These are phyloP conservation scores for Aeschynomene evenia DNA, from an alignment of 306 rosid species.

Conservation along the genomic window DNA sequence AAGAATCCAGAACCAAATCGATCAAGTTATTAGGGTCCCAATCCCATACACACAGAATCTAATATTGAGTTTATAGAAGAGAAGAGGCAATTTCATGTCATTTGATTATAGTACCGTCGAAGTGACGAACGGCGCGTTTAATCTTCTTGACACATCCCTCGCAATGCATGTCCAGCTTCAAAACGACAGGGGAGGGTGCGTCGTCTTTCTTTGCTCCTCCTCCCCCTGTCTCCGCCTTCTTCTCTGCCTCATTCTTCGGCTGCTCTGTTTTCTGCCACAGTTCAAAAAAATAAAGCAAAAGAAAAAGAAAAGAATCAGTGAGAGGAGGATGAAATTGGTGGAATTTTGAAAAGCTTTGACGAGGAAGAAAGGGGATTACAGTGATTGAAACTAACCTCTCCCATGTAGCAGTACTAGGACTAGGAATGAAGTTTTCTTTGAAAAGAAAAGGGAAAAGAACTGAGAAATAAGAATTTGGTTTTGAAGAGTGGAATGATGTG, in stretches of 20 bases:
- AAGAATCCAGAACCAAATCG: too few species aligned
- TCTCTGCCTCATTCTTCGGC: conserved; percentile 49
- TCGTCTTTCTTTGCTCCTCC: conserved; percentile 51
- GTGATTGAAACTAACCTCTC: conserved; percentile 50
- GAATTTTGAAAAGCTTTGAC: background rate
- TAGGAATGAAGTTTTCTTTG: background rate
- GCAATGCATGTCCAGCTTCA: conserved; percentile 77
- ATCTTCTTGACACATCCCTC: conserved; percentile 81
- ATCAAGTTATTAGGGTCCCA: too few species aligned
- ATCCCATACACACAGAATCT: too few species aligned
- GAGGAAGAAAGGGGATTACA: background rate
- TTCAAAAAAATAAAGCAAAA: too few species aligned
- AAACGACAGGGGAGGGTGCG: conserved; percentile 43
- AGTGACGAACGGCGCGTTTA: conserved; percentile 49
- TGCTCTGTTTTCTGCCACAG: conserved; percentile 43
- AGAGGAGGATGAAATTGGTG: background rate
- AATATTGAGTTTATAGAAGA: too few species aligned
- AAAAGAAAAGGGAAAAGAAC: too few species aligned
- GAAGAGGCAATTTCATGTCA: too few species aligned
- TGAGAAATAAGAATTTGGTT: background rate
- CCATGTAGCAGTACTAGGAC: conserved; percentile 39
- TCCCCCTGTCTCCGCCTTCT: conserved; percentile 46
- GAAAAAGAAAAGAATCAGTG: background rate
- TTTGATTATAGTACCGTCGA: conserved; percentile 46
- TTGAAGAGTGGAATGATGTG: conserved; percentile 28